A percentile compares a stretch with the other conserved stretches of the same genome.
Evolutionary conservation across 768 basidiomycete species (phyloP).

Genomic region (Hygrophorus pudorinus): DNA sequence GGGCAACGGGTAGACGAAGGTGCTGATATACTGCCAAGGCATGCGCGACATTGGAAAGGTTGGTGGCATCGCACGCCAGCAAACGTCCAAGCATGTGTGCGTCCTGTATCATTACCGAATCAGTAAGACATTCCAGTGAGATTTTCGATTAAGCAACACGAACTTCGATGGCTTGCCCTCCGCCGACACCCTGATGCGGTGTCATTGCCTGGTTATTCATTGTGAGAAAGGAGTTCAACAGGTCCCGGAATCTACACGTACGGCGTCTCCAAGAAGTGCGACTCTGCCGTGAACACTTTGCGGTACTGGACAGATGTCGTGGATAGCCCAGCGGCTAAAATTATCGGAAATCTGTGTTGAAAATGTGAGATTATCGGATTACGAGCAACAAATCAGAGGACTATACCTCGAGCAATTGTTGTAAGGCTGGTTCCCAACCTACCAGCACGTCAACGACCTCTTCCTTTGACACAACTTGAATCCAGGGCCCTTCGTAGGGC

Average conservation of each 20-base stretch:
- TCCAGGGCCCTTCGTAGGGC: conserved; percentile 12
- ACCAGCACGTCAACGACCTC: conserved; percentile 10
- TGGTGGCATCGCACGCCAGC: conserved; percentile 10
- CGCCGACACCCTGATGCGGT: conserved; percentile 18
- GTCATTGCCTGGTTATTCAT: conserved; percentile 14
- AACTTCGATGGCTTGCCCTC: conserved; percentile 17
- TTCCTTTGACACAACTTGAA: conserved; percentile 9
- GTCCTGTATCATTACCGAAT: conserved; percentile 8
- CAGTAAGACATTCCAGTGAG: too few relatives aligned
- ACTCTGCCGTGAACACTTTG: conserved; percentile 28
- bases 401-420: conserved; percentile 10
- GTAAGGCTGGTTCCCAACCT: conserved; percentile 17
- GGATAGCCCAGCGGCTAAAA: conserved; percentile 29
- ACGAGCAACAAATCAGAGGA: background rate
- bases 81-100: conserved; percentile 16
- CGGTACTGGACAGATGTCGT: conserved; percentile 25
- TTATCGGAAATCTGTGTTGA: conserved; percentile 16
- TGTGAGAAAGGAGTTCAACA: background rate
- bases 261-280: conserved; percentile 40
- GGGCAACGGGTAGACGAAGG: conserved; percentile 11
- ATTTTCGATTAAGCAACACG: background rate
- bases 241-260: conserved; percentile 10
- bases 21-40: conserved; percentile 14
- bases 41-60: conserved; percentile 5
- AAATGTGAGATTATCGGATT: too few relatives aligned